Percentiles rank a stretch among this genome's conserved stretches.
Conservation (phyloP, 1,284 basidiomycete species). For the Heterobasidion parviporum region DNA sequence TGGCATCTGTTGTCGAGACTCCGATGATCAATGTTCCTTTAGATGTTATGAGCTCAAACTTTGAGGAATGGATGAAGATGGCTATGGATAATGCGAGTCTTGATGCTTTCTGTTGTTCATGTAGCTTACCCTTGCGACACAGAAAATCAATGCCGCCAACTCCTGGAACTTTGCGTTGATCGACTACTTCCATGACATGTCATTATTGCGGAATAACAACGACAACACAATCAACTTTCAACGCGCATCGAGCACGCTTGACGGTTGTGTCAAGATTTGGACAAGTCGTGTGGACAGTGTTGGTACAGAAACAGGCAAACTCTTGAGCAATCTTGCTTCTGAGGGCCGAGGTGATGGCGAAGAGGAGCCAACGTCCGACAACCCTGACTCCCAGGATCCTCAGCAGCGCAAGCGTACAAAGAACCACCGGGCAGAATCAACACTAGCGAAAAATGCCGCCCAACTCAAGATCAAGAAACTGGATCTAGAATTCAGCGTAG, state of each 20-base stretch:
- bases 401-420: constrained; percentile 56
- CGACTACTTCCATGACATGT: constrained; percentile 99
- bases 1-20: constrained; percentile 53
- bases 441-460: constrained; percentile 76
- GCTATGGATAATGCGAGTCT: constrained; percentile 86
- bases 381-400: constrained; percentile 50
- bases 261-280: constrained; percentile 99
- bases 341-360: constrained; percentile 53
- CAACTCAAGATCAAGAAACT: constrained; percentile 89
- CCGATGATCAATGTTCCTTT: constrained; percentile 53
- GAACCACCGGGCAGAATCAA: constrained; percentile 63
- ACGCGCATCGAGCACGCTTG: constrained; percentile 94
- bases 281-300: constrained; percentile 97
- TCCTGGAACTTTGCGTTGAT: constrained; percentile 98
- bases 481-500: constrained; percentile 92
- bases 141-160: constrained; percentile 99
- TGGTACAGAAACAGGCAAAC: constrained; percentile 93
- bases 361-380: constrained; percentile 48
- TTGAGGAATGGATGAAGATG: constrained; percentile 99
- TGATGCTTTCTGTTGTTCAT: neutral
- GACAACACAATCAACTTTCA: constrained; percentile 98
- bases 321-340: constrained; percentile 85
- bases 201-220: constrained; percentile 83
- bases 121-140: constrained; percentile 4
- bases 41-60: constrained; percentile 84